Evolutionary conservation across 352 stramenopile species (phyloP).

Genomic region (Albugo candida): DNA sequence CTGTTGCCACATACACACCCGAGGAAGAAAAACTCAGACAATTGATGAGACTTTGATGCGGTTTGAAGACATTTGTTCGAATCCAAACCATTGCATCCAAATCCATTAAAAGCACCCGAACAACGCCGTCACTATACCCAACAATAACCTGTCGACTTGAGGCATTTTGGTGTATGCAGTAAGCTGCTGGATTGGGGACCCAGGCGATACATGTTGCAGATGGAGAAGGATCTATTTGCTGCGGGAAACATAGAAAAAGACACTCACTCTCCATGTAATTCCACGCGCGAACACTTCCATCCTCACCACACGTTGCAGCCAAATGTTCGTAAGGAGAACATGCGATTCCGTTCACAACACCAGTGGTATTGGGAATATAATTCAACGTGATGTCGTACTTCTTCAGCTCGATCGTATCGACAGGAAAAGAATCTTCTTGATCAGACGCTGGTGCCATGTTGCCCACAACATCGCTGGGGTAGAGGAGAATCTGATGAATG

Average conservation of each 20-base stretch:
- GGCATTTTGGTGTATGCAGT: not conserved
- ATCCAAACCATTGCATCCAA: constrained; percentile 26
- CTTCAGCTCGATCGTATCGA: too few species aligned
- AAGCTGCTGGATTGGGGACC: constrained; percentile 18
- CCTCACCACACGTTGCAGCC: constrained; percentile 58
- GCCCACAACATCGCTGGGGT: constrained; percentile 5
- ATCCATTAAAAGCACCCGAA: constrained; percentile 51
- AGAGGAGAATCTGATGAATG: constrained; percentile 3
- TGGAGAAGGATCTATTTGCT: not conserved
- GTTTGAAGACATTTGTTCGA: constrained; percentile 71
- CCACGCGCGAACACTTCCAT: constrained; percentile 74
- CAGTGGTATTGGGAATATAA: constrained; percentile 44
- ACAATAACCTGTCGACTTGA: constrained; percentile 61
- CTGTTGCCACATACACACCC: constrained; percentile 50
- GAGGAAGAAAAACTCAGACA: constrained; percentile 49
- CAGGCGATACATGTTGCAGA: constrained; percentile 44
- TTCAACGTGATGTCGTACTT: constrained; percentile 23
- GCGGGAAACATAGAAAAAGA: not conserved
- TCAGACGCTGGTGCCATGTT: not conserved
- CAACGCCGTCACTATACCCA: constrained; percentile 78
- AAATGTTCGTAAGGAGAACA: constrained; percentile 78
- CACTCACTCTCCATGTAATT: constrained; percentile 56
- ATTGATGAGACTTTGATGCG: constrained; percentile 58
- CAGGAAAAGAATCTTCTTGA: not conserved
- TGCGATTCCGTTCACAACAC: constrained; percentile 40